Percentiles rank a stretch among this genome's conserved stretches.
Conservation (phyloP, 805 yeast species). For the Sugiyamaella chiloensis region DNA sequence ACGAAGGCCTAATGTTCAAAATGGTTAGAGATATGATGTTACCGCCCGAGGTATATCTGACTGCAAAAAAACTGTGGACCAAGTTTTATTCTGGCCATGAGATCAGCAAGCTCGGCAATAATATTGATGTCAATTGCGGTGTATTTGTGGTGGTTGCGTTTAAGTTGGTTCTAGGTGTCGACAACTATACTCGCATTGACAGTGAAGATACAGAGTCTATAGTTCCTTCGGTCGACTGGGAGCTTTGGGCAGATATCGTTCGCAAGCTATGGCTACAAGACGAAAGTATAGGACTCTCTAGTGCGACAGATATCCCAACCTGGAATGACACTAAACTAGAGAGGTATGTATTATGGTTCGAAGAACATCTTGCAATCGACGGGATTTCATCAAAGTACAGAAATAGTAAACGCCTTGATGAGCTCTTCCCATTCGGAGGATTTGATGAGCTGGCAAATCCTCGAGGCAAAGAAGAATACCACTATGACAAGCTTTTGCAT, state of each 20-base stretch:
- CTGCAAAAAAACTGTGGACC: conserved; percentile 11
- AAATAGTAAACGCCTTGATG: conserved; percentile 17
- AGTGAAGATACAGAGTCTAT: conserved; percentile 14
- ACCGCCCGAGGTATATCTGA: conserved; percentile 47
- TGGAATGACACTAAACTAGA: conserved; percentile 50
- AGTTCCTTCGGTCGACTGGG: conserved; percentile 24
- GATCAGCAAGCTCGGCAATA: neutral
- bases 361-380: conserved; percentile 26
- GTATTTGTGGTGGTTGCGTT: conserved; percentile 15
- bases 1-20: conserved; percentile 42
- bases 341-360: conserved; percentile 51
- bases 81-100: neutral
- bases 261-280: conserved; percentile 28
- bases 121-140: neutral
- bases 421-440: conserved; percentile 26
- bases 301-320: conserved; percentile 37
- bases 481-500: neutral
- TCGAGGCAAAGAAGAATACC: neutral
- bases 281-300: conserved; percentile 27
- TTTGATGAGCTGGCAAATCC: conserved; percentile 8
- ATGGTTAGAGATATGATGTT: conserved; percentile 43
- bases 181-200: conserved; percentile 19
- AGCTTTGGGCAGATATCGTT: conserved; percentile 35
- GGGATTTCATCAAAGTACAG: neutral
- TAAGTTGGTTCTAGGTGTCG: conserved; percentile 27